Conservation (phyloP, 1,284 basidiomycete species). For the Pholiota adiposa region DNA sequence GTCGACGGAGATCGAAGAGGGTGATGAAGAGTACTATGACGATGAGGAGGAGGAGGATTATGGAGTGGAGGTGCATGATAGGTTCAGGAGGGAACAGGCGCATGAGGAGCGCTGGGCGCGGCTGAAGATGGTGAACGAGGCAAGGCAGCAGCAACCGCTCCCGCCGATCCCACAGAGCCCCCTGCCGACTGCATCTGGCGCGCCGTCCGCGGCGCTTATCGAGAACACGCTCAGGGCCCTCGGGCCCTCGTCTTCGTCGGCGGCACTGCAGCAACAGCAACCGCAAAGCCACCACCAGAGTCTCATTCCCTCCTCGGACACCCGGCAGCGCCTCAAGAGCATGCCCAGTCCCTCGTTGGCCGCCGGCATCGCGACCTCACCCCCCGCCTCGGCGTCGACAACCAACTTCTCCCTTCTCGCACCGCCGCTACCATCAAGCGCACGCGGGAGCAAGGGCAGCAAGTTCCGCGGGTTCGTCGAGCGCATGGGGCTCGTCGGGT, state of each 20-base stretch:
- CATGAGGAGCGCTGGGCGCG: constrained; percentile 17
- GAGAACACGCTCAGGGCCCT: neutral
- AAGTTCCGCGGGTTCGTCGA: constrained; percentile 22
- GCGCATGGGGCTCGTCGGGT: constrained; percentile 15
- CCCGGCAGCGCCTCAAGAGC: constrained; percentile 10
- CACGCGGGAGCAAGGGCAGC: constrained; percentile 9
- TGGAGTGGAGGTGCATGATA: constrained; percentile 4
- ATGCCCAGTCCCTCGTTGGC: constrained; percentile 5
- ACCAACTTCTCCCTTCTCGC: neutral
- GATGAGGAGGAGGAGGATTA: constrained; percentile 17
- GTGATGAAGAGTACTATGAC: constrained; percentile 9
- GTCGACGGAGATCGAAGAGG: constrained; percentile 11
- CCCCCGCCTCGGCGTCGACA: neutral
- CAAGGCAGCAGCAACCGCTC: neutral
- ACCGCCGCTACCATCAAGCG: neutral
- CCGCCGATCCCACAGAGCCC: constrained; percentile 2
- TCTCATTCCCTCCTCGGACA: neutral
- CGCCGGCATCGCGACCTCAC: neutral
- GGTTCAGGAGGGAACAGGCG: too few relatives aligned
- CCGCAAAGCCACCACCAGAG: neutral
- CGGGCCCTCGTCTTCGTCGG: neutral
- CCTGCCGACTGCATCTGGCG: neutral
- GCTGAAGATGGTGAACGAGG: neutral
- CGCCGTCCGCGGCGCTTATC: neutral
- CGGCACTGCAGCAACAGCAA: neutral